Evolutionary conservation across 305 asterid genomes (phyloP), one percentile per base, ranked within the genome.

Genomic region (Fraxinus paxiana): DNA sequence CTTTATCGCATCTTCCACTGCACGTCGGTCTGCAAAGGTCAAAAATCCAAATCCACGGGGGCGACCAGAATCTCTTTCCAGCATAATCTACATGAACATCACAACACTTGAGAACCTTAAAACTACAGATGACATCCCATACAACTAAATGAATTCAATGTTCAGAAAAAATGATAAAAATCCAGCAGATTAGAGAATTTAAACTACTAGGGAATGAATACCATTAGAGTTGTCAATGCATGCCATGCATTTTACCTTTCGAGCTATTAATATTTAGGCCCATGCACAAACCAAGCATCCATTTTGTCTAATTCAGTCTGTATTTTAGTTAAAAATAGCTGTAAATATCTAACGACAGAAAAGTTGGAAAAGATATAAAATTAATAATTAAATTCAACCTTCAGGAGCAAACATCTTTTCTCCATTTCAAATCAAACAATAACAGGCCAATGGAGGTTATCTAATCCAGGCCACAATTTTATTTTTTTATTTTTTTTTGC

Each of bases 41-140:
- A 96, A 82, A 88, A 94, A 94, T 34, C 99, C 99, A 87, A 96
- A 96, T 79, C 98, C 98, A 75, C 99, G 97, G 67, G 99, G 99
- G 72, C 97, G 97, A 20, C 98, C 98, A 18, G 98, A 90, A 51
- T 93, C 98, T 87, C 97, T 90, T 87, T 96, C 99, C 85, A 91
- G 87, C 98, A 94, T 92, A 70, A 94, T 87, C 99, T 96, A 82
- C 83, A 81, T 1, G 46, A 85, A 48, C 30, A 61, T 56, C 48
- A 0, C n/a, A 41, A 79, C 41, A 74, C 69, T 59, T 82, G 41
- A 88, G 88, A 56, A 33, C 28, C 31, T 74, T 79, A n/a, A 79
- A 65, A 54, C 43, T 30, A 63, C 41, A 15, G 71, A 78, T 10
- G 38, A 76, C 8, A 35, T 31, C 6, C 63, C 79, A 54, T 3